phyloP scores from a whole-genome alignment of 768 basidiomycete species.

The Termitomyces titanicus region DNA sequence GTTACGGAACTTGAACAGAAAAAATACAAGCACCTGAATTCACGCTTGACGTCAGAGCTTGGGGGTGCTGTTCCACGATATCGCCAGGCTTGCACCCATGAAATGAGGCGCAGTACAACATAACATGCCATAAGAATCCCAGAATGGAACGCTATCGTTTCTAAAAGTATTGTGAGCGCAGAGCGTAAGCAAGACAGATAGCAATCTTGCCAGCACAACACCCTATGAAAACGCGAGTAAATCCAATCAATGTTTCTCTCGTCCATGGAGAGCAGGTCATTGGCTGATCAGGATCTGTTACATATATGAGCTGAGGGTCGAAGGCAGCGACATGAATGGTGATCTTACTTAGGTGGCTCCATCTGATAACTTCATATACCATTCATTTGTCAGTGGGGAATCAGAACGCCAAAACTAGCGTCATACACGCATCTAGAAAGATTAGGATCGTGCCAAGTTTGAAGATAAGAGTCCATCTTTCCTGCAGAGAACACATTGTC shows the following conservation, averaged over 20 bases:
- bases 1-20: background rate
- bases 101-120: slow-evolving; percentile 41
- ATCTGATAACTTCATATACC: slow-evolving; percentile 60
- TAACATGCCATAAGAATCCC: slow-evolving; percentile 61
- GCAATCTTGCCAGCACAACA: slow-evolving; percentile 53
- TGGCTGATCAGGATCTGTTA: slow-evolving; percentile 36
- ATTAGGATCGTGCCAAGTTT: slow-evolving; percentile 58
- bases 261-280: slow-evolving; percentile 47
- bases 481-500: slow-evolving; percentile 28
- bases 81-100: slow-evolving; percentile 28
- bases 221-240: slow-evolving; percentile 60
- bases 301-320: background rate
- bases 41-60: slow-evolving; percentile 50
- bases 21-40: slow-evolving; percentile 50
- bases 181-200: background rate
- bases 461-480: slow-evolving; percentile 56
- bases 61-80: slow-evolving; percentile 6
- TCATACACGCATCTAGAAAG: slow-evolving; percentile 71
- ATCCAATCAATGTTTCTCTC: slow-evolving; percentile 41
- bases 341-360: slow-evolving; percentile 61
- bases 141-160: slow-evolving; percentile 71
- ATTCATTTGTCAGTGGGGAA: slow-evolving; percentile 3
- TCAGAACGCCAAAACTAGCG: slow-evolving; percentile 6
- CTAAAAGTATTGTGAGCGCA: slow-evolving; percentile 29
- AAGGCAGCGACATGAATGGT: slow-evolving; percentile 12